These are phyloP conservation scores for Paraconiothyrium brasiliense DNA, from an alignment of 2,329 filamentous ascomycete genomes.

Conservation along the genomic window DNA sequence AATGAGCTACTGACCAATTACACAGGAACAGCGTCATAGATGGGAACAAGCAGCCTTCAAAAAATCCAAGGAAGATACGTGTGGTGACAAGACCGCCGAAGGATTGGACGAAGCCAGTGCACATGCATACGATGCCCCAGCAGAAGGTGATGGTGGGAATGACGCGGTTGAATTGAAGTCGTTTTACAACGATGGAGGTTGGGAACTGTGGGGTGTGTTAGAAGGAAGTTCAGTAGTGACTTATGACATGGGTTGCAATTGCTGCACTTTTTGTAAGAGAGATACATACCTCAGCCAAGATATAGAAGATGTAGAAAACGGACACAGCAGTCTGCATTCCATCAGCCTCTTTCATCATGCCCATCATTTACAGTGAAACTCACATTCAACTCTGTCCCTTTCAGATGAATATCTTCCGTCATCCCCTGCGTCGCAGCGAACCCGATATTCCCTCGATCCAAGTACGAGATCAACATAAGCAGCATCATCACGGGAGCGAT, in stretches of 20 bases:
- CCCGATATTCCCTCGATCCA: slow-evolving; percentile 48
- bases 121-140: slow-evolving; percentile 39
- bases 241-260: too few species aligned
- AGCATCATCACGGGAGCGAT: slow-evolving; percentile 50
- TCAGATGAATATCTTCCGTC: slow-evolving; percentile 38
- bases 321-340: slow-evolving; percentile 41
- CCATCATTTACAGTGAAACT: background rate
- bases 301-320: slow-evolving; percentile 49
- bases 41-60: slow-evolving; percentile 46
- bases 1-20: slow-evolving; percentile 1
- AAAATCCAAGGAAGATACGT: slow-evolving; percentile 39
- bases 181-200: slow-evolving; percentile 44
- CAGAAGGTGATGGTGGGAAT: slow-evolving; percentile 39
- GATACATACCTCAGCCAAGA: slow-evolving; percentile 40
- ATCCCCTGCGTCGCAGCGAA: slow-evolving; percentile 49
- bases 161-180: slow-evolving; percentile 46
- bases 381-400: slow-evolving; percentile 40
- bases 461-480: slow-evolving; percentile 46
- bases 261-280: too few species aligned
- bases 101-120: slow-evolving; percentile 35
- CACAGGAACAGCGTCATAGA: slow-evolving; percentile 32
- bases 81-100: slow-evolving; percentile 33
- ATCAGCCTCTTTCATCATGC: background rate
- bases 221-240: background rate
- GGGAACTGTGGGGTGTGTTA: slow-evolving; percentile 32